These are phyloP conservation scores for Ustilago trichophora DNA, from an alignment of 1,284 basidiomycete genomes.

Conservation along the genomic window DNA sequence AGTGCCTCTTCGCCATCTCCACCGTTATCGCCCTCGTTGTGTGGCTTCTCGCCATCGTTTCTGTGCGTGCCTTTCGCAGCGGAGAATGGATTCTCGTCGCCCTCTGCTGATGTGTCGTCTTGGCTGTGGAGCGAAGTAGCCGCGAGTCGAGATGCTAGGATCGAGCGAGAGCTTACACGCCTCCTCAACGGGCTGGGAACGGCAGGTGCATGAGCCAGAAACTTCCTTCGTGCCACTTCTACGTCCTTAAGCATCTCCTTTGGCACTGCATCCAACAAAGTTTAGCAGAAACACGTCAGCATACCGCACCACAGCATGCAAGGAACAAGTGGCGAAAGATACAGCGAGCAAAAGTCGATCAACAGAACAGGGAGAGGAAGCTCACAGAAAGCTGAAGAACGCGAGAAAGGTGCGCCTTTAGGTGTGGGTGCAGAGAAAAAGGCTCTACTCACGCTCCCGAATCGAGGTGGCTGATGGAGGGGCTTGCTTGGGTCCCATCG, in stretches of 20 bases:
- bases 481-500: constrained; percentile 43
- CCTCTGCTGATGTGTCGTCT: too few relatives aligned
- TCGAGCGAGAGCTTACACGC: constrained; percentile 12
- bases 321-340: too few relatives aligned
- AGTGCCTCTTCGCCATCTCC: not conserved
- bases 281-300: not conserved
- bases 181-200: constrained; percentile 38
- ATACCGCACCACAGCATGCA: too few relatives aligned
- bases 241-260: constrained; percentile 16
- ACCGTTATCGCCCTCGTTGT: not conserved
- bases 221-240: constrained; percentile 19
- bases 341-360: too few relatives aligned
- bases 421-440: not conserved
- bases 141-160: constrained; percentile 15
- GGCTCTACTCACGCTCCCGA: constrained; percentile 49
- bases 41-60: not conserved
- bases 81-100: not conserved
- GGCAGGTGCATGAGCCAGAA: constrained; percentile 37
- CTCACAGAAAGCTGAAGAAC: not conserved
- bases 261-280: constrained; percentile 8
- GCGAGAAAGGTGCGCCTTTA: constrained; percentile 13
- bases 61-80: too few relatives aligned
- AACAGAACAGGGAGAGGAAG: too few relatives aligned
- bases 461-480: constrained; percentile 32
- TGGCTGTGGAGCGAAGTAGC: constrained; percentile 7